Percentiles rank a stretch among this genome's conserved stretches.
Conservation (phyloP, 176 grass and related monocot genomes). For the Rhipidocladum racemiflorum region DNA sequence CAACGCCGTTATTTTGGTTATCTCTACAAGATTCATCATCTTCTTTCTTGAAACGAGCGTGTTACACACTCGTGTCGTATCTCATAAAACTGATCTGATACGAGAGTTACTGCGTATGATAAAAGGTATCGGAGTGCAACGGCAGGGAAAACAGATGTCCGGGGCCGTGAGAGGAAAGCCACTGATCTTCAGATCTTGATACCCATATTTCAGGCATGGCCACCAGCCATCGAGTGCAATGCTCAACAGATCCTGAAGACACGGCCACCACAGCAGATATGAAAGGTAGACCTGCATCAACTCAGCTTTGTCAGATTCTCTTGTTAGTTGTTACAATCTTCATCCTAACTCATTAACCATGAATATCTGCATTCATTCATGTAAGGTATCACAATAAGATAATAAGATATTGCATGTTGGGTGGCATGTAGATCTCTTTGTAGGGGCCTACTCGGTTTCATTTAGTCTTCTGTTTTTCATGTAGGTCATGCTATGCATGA, state of each 20-base stretch:
- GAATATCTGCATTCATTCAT: not conserved
- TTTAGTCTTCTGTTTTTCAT: not conserved
- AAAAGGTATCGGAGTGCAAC: too few species aligned
- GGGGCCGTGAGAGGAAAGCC: not conserved
- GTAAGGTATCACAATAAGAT: not conserved
- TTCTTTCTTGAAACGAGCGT: too few species aligned
- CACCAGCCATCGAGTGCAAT: not conserved
- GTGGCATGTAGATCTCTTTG: constrained; percentile 22
- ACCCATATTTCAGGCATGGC: not conserved
- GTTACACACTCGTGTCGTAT: too few species aligned
- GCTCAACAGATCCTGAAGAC: constrained; percentile 16
- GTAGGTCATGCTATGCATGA: not conserved
- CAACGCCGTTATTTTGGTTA: too few species aligned
- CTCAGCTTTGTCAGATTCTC: not conserved
- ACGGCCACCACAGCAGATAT: constrained; percentile 16
- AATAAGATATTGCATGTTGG: constrained; percentile 8
- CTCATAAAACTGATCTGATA: too few species aligned
- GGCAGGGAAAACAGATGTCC: not conserved
- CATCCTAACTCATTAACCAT: constrained; percentile 18
- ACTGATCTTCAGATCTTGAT: not conserved
- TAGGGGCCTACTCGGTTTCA: not conserved
- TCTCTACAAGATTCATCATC: too few species aligned
- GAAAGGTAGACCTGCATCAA: not conserved
- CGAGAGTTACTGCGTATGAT: too few species aligned
- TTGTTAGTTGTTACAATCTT: constrained; percentile 16